Percentiles rank a stretch among this genome's conserved stretches.
Conservation (phyloP, 1,284 basidiomycete genomes). For the Blastosporella zonata region DNA sequence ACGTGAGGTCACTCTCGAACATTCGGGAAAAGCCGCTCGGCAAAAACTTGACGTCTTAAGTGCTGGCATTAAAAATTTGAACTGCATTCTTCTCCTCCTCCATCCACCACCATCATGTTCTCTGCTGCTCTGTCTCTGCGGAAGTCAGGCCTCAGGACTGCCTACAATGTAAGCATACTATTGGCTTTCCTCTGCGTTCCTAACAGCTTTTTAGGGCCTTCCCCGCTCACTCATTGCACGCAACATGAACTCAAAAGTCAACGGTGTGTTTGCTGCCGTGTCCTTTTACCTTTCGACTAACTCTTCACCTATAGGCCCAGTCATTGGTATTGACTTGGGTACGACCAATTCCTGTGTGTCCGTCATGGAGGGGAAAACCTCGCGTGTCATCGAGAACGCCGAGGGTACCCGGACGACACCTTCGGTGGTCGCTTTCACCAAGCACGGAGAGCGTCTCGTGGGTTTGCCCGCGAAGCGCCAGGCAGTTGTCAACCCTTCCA, state of each 20-base stretch:
- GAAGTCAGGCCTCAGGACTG: conserved; percentile 54
- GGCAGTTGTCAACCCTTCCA: conserved; percentile 94
- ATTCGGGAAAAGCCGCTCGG: conserved; percentile 35
- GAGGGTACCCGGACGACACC: conserved; percentile 98
- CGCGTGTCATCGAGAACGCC: conserved; percentile 95
- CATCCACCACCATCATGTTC: conserved; percentile 60
- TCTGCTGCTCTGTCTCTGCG: conserved; percentile 61
- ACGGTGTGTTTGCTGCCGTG: conserved; percentile 43
- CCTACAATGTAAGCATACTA: conserved; percentile 46
- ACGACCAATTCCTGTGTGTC: conserved; percentile 93
- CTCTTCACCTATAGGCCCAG: conserved; percentile 51
- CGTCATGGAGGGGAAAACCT: conserved; percentile 93
- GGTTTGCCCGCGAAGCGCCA: conserved; percentile 97
- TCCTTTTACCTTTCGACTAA: conserved; percentile 6
- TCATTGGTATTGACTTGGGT: conserved; percentile 83
- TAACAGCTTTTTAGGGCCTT: conserved; percentile 43
- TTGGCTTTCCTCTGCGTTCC: background rate
- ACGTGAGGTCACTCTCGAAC: conserved; percentile 31
- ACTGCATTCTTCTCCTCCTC: conserved; percentile 32
- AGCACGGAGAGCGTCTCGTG: conserved; percentile 89
- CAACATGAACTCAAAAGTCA: conserved; percentile 83
- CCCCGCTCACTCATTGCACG: conserved; percentile 70
- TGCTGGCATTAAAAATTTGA: conserved; percentile 42
- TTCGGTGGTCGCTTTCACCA: conserved; percentile 98
- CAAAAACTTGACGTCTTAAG: conserved; percentile 32